These are phyloP conservation scores for Ophiosphaerella narmari DNA, from an alignment of 2,329 filamentous ascomycete genomes.

Conservation along the genomic window DNA sequence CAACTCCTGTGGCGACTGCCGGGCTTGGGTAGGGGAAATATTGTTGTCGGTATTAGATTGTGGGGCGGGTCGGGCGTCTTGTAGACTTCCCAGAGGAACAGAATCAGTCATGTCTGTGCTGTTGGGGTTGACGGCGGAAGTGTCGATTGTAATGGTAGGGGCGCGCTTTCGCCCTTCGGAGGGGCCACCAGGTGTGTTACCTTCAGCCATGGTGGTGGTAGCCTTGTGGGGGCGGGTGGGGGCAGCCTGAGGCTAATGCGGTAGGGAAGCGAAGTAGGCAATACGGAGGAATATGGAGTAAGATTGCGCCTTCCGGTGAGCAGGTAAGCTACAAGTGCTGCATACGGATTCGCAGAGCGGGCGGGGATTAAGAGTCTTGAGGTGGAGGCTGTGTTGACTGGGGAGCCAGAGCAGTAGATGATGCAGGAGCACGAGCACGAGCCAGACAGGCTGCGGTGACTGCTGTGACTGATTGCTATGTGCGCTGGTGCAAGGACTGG, in stretches of 20 bases:
- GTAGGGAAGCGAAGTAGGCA: conserved; percentile 22
- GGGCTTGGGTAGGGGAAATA: conserved; percentile 29
- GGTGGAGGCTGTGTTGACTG: conserved; percentile 8
- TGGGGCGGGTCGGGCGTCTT: conserved; percentile 34
- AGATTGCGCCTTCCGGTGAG: conserved; percentile 38
- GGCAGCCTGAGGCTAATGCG: conserved; percentile 12
- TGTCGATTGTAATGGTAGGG: conserved; percentile 59
- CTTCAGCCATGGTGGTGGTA: conserved; percentile 33
- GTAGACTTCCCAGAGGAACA: conserved; percentile 39
- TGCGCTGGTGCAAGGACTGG: neutral
- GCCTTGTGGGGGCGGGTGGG: conserved; percentile 18
- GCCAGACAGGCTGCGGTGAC: neutral
- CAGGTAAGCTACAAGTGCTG: conserved; percentile 15
- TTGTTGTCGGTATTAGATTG: conserved; percentile 26
- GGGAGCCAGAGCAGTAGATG: neutral
- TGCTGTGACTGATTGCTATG: neutral
- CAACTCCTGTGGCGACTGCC: conserved; percentile 51
- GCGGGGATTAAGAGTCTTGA: conserved; percentile 5
- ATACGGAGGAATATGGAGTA: conserved; percentile 28
- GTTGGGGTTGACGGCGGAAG: conserved; percentile 52
- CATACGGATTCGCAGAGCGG: conserved; percentile 24
- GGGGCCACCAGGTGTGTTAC: conserved; percentile 9
- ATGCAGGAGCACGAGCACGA: neutral
- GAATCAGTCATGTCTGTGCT: conserved; percentile 41
- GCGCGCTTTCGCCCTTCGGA: conserved; percentile 43